Conservation (phyloP, 345 rosid species). For the Psidium guajava region DNA sequence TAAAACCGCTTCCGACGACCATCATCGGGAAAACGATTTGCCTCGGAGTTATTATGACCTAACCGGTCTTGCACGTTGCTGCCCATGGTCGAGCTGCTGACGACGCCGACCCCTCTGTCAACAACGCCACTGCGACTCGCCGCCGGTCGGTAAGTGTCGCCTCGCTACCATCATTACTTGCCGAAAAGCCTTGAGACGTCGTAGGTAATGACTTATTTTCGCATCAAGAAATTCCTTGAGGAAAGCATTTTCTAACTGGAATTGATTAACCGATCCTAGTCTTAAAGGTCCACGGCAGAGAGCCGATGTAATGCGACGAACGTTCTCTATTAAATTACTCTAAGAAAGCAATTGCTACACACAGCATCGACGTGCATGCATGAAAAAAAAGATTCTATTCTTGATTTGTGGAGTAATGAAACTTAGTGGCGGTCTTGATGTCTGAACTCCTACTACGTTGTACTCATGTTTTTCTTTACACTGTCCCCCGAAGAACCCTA, state of each 20-base stretch:
- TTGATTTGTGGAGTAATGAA: neutral
- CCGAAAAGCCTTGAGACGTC: neutral
- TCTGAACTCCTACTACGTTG: neutral
- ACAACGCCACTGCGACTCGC: neutral
- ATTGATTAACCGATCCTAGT: neutral
- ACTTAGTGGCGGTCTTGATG: neutral
- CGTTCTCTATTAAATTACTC: neutral
- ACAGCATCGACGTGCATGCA: neutral
- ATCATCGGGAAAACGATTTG: neutral
- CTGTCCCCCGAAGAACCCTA: neutral
- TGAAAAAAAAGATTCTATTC: neutral
- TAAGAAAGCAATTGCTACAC: neutral
- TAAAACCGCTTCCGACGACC: neutral
- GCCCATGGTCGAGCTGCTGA: neutral
- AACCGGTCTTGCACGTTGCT: neutral
- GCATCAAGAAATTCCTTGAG: neutral
- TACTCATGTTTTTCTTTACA: neutral
- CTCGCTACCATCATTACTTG: neutral
- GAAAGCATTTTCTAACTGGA: neutral
- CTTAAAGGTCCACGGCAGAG: neutral
- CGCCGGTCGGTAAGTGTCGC: neutral
- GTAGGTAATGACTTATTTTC: neutral
- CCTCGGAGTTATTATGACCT: neutral
- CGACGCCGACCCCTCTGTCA: neutral
- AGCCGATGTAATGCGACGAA: neutral